Percentiles rank a stretch among this genome's conserved stretches.
phyloP scores from a whole-genome alignment of 768 basidiomycete species.

The Strobilomyces echinocephalus region DNA sequence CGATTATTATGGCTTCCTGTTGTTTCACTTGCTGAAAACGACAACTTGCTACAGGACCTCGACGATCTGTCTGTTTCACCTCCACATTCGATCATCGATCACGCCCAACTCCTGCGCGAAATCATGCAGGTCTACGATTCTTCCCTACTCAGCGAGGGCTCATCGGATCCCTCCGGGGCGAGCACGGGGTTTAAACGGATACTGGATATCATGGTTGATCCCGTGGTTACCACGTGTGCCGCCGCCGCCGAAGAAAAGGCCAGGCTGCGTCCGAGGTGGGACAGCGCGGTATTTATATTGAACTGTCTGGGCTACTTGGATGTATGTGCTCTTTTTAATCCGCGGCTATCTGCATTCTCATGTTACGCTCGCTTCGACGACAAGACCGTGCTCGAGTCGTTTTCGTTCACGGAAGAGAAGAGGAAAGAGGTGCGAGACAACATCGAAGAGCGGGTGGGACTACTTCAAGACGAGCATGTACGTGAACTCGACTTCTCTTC shows the following conservation, averaged over 20 bases:
- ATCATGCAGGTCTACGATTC: conserved; percentile 87
- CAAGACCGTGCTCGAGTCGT: conserved; percentile 63
- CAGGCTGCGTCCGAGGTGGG: conserved; percentile 59
- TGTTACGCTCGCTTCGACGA: background rate
- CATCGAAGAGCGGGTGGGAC: conserved; percentile 57
- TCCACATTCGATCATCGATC: conserved; percentile 75
- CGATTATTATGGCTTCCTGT: background rate
- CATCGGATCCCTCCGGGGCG: conserved; percentile 8
- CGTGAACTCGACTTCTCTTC: background rate
- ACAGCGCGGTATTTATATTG: conserved; percentile 74
- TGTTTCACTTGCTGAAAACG: background rate
- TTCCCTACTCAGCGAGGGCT: conserved; percentile 62
- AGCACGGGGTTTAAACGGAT: conserved; percentile 37
- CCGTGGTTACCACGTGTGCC: conserved; percentile 72
- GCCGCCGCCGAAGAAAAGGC: conserved; percentile 63
- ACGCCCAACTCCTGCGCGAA: conserved; percentile 79
- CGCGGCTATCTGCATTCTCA: conserved; percentile 1
- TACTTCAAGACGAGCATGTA: conserved; percentile 51
- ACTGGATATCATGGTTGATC: conserved; percentile 80
- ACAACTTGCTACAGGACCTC: conserved; percentile 46
- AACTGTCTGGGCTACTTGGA: conserved; percentile 83
- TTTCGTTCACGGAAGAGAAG: conserved; percentile 63
- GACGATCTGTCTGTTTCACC: conserved; percentile 71
- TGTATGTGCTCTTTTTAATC: conserved; percentile 41
- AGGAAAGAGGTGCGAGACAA: conserved; percentile 51